Evolutionary conservation across 331 rosid genomes (phyloP).

Genomic region (Prunus yedoensis): DNA sequence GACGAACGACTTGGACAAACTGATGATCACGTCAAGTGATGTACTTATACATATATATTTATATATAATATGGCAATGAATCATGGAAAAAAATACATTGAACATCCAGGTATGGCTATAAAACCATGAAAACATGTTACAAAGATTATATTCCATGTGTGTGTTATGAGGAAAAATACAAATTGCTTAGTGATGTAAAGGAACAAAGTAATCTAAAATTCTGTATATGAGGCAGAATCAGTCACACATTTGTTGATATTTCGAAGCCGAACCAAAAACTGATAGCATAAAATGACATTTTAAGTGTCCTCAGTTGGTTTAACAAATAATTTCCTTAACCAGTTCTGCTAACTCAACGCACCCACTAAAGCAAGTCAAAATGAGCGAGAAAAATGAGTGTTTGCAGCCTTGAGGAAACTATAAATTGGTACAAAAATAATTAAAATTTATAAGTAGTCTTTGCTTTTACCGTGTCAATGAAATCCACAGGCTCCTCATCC

Average conservation of each 20-base stretch:
- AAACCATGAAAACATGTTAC: background rate
- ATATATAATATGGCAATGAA: too few relatives aligned
- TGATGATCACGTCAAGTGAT: background rate
- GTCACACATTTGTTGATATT: background rate
- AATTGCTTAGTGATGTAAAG: background rate
- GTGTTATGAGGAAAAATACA: background rate
- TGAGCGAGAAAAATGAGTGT: background rate
- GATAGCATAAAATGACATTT: background rate
- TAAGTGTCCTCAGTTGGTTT: background rate
- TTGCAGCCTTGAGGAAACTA: background rate
- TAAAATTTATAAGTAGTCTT: background rate
- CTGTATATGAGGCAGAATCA: background rate
- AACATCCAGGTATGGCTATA: too few relatives aligned
- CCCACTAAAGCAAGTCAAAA: background rate
- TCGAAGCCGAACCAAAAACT: background rate
- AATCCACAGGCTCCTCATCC: background rate
- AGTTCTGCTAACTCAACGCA: background rate
- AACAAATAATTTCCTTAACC: background rate
- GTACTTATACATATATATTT: too few relatives aligned
- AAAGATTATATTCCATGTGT: background rate
- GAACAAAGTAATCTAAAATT: too few relatives aligned
- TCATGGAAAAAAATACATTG: too few relatives aligned
- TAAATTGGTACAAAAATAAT: background rate
- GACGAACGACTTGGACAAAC: background rate
- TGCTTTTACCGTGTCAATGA: slow-evolving; percentile 20